Evolutionary conservation across 2,329 filamentous ascomycete species (phyloP), one percentile per base, ranked within the genome.

Genomic region (Waltergamsia citrina): DNA sequence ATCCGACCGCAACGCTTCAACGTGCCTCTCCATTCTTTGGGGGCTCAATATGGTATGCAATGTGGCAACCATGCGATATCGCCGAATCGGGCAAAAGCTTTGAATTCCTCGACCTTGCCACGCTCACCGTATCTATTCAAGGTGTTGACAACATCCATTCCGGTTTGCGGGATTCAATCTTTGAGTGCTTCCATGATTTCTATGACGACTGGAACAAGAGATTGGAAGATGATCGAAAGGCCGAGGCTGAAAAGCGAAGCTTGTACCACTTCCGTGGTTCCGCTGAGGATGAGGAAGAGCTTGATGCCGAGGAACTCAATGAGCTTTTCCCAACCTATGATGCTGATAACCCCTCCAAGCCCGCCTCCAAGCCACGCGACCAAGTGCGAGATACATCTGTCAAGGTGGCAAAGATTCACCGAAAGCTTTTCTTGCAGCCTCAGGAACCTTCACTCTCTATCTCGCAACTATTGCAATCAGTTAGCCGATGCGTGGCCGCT

Each of bases 191-290:
- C 40, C 74, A 83, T 34, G 65, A 63, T 12, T 80, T 93, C 48
- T 94, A 88, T 48, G 62, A 76, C 12, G 71, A 87, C 33, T 98
- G 90, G 88, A 84, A 76, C 44, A 71, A 74, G 33, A 81, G 81
- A 49, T 71, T 94, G 3, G 73, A 81, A 34, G 67, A 76, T 15
- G 88, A 95, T 42, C 81, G 85, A 46, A 76, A 79, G 46, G 74
- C 83, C 30, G 78, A 83, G 44, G 80, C 83, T 14, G 71, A 74
- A 19, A 84, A 81, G 41, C 76, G 74, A 5, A 87, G 83, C 41
- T 58, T 94, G 25, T 98, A 94, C 56, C 80, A 78, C 15, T 95
- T 92, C 60, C 76, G 78, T 41, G 90, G 88, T 21, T 80, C 78
- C 25, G 62, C 74, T 25, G 82, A 88, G 40, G 80, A 88, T 31